phyloP scores from a whole-genome alignment of 176 grass and related monocot genomes.

The Musa acuminata region DNA sequence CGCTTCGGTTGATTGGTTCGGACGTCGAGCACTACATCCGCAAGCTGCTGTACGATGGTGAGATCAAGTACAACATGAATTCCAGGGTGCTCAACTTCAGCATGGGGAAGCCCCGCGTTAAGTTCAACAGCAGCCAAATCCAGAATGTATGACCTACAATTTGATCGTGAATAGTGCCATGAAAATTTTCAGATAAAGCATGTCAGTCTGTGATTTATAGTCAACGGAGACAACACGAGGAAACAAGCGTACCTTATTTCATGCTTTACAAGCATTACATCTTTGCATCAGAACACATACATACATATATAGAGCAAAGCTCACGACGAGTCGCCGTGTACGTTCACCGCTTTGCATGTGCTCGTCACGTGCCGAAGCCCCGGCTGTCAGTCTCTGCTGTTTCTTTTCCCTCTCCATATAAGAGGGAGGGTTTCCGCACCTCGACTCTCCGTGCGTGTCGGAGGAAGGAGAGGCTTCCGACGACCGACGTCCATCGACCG shows the following conservation, averaged over 20 bases:
- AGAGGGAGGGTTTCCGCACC: no score
- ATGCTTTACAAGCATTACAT: no score
- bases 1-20: conserved; percentile 70
- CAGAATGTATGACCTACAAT: conserved; percentile 29
- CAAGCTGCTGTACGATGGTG: conserved; percentile 74
- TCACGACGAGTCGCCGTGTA: no score
- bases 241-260: neutral
- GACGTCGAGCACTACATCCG: conserved; percentile 91
- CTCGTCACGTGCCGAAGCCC: no score
- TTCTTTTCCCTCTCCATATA: no score
- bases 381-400: no score
- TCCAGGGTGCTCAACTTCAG: conserved; percentile 80
- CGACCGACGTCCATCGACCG: no score
- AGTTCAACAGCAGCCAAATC: conserved; percentile 77
- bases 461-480: no score
- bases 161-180: neutral
- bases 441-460: no score
- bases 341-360: no score
- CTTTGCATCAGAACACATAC: no score
- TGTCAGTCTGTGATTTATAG: neutral
- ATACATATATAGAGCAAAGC: no score
- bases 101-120: conserved; percentile 86
- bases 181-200: neutral
- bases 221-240: neutral
- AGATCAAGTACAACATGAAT: conserved; percentile 96